These are phyloP conservation scores for Kitagawia praeruptora DNA, from an alignment of 129 eudicot genomes.

Conservation along the genomic window DNA sequence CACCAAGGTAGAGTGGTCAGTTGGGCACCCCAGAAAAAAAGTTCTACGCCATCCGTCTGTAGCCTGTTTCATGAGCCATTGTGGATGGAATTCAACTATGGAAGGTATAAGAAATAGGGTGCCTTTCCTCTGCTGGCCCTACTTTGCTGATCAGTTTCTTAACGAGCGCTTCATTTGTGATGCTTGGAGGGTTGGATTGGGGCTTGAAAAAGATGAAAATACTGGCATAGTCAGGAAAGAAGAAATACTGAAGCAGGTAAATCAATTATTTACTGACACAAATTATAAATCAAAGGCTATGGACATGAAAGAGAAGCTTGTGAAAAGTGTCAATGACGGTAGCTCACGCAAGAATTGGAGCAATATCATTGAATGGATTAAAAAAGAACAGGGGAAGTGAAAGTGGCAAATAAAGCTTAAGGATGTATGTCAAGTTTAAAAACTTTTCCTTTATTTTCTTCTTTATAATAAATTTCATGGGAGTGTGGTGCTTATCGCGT, in stretches of 20 bases:
- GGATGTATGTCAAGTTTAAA: not conserved
- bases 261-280: constrained; percentile 14
- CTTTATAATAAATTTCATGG: not conserved
- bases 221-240: constrained; percentile 14
- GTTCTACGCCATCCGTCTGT: constrained; percentile 49
- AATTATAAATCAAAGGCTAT: constrained; percentile 20
- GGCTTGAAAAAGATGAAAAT: constrained; percentile 24
- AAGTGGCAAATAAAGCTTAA: not conserved
- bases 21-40: constrained; percentile 58
- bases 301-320: constrained; percentile 24
- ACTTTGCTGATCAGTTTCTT: constrained; percentile 53
- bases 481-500: not conserved
- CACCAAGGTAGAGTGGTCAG: constrained; percentile 24
- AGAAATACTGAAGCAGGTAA: constrained; percentile 31
- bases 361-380: constrained; percentile 26
- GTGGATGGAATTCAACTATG: not conserved
- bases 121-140: constrained; percentile 71
- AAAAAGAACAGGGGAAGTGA: not conserved
- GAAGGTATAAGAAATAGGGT: constrained; percentile 26
- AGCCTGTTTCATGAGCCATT: constrained; percentile 60
- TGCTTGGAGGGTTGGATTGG: constrained; percentile 26
- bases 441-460: too few species aligned
- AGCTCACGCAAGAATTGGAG: constrained; percentile 22
- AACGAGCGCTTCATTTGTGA: constrained; percentile 34
- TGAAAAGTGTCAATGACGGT: constrained; percentile 17